A percentile compares a stretch with the other conserved stretches of the same genome.
phyloP scores from a whole-genome alignment of 805 yeast species.

The Candida verbasci region DNA sequence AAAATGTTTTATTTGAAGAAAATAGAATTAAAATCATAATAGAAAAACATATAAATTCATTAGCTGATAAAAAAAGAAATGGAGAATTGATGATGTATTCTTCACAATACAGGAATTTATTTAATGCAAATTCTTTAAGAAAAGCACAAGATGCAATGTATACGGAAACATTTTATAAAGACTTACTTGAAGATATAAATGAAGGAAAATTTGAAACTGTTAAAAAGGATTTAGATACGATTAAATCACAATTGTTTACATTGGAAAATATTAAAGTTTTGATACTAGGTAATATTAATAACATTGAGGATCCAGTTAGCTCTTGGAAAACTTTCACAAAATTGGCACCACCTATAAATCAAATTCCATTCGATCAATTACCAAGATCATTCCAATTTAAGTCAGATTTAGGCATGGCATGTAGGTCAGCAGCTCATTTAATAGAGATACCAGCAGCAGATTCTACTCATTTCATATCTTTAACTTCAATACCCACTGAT shows the following conservation, averaged over 20 bases:
- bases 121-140: conserved; percentile 57
- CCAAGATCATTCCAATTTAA: conserved; percentile 53
- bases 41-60: conserved; percentile 54
- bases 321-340: conserved; percentile 47
- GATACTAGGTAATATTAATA: conserved; percentile 63
- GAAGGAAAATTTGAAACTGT: conserved; percentile 50
- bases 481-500: conserved; percentile 55
- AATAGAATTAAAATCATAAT: conserved; percentile 63
- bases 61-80: conserved; percentile 61
- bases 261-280: conserved; percentile 61
- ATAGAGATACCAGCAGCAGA: conserved; percentile 81
- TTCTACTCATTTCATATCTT: conserved; percentile 61
- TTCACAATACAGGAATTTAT: conserved; percentile 48
- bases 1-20: conserved; percentile 66
- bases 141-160: conserved; percentile 62
- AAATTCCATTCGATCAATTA: conserved; percentile 18
- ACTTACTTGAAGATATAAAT: conserved; percentile 42
- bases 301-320: conserved; percentile 51
- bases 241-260: conserved; percentile 50
- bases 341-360: conserved; percentile 1
- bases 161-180: conserved; percentile 54
- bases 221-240: conserved; percentile 44
- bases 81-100: conserved; percentile 66
- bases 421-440: conserved; percentile 54
- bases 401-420: conserved; percentile 51